Evolutionary conservation across 352 stramenopile species (phyloP).

Genomic region (Globisporangium irregulare): DNA sequence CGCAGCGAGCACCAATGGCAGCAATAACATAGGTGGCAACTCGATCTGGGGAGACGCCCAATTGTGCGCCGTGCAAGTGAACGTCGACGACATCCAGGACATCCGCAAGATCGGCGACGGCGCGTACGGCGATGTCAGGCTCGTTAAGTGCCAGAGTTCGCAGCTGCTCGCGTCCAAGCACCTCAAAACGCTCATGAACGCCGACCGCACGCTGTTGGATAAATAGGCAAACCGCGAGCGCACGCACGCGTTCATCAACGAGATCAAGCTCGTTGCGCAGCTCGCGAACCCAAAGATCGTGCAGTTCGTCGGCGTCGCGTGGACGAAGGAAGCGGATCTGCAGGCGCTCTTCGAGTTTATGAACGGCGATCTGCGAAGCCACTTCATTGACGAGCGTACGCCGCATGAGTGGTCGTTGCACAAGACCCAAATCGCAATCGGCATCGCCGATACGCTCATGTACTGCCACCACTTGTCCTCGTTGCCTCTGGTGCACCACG

Average conservation of each 20-base stretch:
- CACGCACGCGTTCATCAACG: neutral
- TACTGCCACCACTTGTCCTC: slow-evolving; percentile 48
- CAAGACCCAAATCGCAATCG: slow-evolving; percentile 44
- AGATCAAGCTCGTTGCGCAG: neutral
- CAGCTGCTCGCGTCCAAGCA: neutral
- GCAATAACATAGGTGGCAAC: neutral
- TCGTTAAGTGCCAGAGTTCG: neutral
- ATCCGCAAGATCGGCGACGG: neutral
- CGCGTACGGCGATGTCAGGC: neutral
- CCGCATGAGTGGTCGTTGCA: neutral
- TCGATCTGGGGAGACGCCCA: neutral
- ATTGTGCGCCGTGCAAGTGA: neutral
- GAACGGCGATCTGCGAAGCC: neutral
- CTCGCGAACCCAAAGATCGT: slow-evolving; percentile 7
- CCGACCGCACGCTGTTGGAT: neutral
- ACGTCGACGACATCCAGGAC: slow-evolving; percentile 1
- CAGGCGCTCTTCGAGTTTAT: slow-evolving; percentile 20
- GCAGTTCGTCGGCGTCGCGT: slow-evolving; percentile 9
- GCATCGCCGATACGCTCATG: slow-evolving; percentile 42
- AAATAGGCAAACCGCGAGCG: neutral
- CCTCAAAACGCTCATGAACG: neutral
- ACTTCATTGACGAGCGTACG: neutral
- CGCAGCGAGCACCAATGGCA: neutral
- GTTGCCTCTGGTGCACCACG: slow-evolving; percentile 32
- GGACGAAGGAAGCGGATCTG: slow-evolving; percentile 15